Conservation (phyloP, 208 protist genomes). For the Crithidia fasciculata region DNA sequence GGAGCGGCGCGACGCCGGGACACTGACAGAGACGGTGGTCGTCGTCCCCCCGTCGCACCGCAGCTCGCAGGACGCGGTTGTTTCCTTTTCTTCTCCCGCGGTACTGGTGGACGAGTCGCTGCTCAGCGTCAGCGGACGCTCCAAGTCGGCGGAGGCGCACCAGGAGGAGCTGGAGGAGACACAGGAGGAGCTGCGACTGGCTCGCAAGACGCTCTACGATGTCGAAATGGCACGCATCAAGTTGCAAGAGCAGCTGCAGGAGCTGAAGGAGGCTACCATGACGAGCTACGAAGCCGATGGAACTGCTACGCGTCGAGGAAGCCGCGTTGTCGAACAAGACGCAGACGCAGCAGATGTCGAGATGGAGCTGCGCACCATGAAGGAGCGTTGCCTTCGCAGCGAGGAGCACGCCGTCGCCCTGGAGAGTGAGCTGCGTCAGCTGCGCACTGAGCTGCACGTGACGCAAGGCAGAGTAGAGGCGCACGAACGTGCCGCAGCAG, state of each 20-base stretch:
- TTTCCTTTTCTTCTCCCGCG: too few relatives aligned
- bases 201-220: conserved; percentile 4
- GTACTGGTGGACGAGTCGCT: neutral
- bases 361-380: neutral
- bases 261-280: conserved; percentile 5
- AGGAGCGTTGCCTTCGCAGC: conserved; percentile 12
- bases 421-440: conserved; percentile 24
- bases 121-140: conserved; percentile 3
- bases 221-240: conserved; percentile 1
- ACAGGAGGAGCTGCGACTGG: conserved; percentile 22
- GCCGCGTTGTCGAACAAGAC: neutral
- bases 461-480: neutral
- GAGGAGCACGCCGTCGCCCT: conserved; percentile 22
- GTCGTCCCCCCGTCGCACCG: too few relatives aligned
- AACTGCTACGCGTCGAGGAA: neutral
- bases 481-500: neutral
- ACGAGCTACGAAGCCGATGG: neutral
- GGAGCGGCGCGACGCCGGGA: conserved; percentile 15
- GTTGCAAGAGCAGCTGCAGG: conserved; percentile 20
- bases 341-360: neutral
- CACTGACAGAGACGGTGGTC: conserved; percentile 2
- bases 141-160: neutral
- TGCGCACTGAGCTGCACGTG: conserved; percentile 9
- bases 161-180: conserved; percentile 20
- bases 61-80: too few relatives aligned